phyloP scores from a whole-genome alignment of 1,284 basidiomycete genomes.

The Apiotrichum gamsii region DNA sequence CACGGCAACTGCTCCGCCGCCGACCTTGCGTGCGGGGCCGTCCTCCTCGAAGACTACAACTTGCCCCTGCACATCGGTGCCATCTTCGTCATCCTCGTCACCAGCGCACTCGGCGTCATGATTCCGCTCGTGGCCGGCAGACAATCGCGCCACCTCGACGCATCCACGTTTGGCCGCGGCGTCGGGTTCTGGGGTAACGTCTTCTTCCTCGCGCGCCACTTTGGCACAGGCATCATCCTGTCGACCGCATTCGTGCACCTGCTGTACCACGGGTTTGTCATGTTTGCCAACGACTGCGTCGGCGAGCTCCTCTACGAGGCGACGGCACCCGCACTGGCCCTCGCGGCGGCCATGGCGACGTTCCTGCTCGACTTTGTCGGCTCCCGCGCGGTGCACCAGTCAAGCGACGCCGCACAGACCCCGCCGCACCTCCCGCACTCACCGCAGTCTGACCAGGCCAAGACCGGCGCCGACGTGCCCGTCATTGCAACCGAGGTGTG shows the following conservation, averaged over 20 bases:
- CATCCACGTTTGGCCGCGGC: slow-evolving; percentile 2
- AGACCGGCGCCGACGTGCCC: neutral
- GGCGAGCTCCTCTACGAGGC: slow-evolving; percentile 48
- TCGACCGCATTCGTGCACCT: slow-evolving; percentile 50
- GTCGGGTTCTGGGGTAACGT: slow-evolving; percentile 25
- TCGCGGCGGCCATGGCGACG: slow-evolving; percentile 38
- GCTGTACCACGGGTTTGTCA: slow-evolving; percentile 47
- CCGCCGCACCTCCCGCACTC: neutral
- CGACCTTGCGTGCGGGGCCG: slow-evolving; percentile 39
- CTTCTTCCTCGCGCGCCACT: slow-evolving; percentile 46
- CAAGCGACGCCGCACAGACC: neutral
- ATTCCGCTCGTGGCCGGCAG: slow-evolving; percentile 38
- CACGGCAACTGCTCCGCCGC: slow-evolving; percentile 47
- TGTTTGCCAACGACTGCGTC: slow-evolving; percentile 47
- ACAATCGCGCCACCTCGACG: slow-evolving; percentile 13
- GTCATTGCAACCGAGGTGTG: neutral
- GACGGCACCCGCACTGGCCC: slow-evolving; percentile 45
- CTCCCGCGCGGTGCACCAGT: slow-evolving; percentile 23
- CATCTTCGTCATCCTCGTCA: slow-evolving; percentile 47
- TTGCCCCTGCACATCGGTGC: slow-evolving; percentile 47
- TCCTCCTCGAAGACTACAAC: slow-evolving; percentile 40
- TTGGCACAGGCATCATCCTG: slow-evolving; percentile 46
- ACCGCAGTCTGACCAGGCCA: neutral
- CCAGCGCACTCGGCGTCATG: slow-evolving; percentile 42
- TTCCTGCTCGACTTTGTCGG: slow-evolving; percentile 44